Conservation (phyloP, 768 basidiomycete genomes). For the Tremella yokohamensis region DNA sequence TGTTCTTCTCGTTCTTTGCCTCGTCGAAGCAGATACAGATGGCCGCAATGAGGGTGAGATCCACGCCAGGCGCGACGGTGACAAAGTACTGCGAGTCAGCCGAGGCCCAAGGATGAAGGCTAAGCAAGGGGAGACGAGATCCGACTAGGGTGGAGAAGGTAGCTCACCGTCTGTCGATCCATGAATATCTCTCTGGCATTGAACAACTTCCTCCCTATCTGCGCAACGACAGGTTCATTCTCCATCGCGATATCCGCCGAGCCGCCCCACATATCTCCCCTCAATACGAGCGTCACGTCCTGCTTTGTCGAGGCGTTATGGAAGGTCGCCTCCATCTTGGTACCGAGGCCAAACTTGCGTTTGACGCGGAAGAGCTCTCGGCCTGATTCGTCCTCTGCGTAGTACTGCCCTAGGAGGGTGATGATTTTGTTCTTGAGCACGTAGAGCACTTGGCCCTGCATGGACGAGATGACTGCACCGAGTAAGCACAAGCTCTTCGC, state of each 20-base stretch:
- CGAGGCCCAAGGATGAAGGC: no score
- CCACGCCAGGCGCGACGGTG: conserved; percentile 48
- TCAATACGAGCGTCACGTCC: conserved; percentile 30
- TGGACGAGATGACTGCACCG: conserved; percentile 43
- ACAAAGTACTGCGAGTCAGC: conserved; percentile 42
- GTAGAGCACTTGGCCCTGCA: conserved; percentile 42
- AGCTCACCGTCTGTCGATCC: conserved; percentile 45
- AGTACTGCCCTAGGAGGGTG: conserved; percentile 35
- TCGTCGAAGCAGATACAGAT: conserved; percentile 50
- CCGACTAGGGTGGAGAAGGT: background rate
- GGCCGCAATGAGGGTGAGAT: conserved; percentile 47
- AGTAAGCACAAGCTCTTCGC: background rate
- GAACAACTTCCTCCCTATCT: conserved; percentile 42
- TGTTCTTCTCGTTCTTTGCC: conserved; percentile 26
- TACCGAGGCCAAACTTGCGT: conserved; percentile 27
- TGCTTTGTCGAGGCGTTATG: conserved; percentile 37
- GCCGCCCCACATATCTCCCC: conserved; percentile 48
- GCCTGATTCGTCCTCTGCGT: conserved; percentile 31
- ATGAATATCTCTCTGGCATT: conserved; percentile 44
- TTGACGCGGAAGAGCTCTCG: conserved; percentile 39
- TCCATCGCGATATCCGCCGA: conserved; percentile 39
- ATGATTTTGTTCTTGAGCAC: conserved; percentile 42
- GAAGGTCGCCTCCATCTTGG: conserved; percentile 48
- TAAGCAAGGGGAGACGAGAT: no score
- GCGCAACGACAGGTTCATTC: conserved; percentile 39